phyloP scores from a whole-genome alignment of 2,329 filamentous ascomycete species.

The Ramularia endophylla region DNA sequence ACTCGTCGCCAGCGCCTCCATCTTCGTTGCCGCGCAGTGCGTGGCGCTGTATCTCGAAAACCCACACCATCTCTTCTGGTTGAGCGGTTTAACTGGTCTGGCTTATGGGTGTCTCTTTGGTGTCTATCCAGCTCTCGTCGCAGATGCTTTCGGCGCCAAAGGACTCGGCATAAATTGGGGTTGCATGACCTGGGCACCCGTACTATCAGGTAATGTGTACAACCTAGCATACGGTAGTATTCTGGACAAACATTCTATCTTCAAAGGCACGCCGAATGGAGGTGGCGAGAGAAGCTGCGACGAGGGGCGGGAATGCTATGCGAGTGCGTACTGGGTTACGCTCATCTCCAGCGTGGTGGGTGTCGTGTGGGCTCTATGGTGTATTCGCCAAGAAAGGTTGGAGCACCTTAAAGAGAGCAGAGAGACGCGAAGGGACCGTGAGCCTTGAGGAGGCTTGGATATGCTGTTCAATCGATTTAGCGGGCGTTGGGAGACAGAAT shows the following conservation, averaged over 20 bases:
- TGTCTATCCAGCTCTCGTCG: constrained; percentile 79
- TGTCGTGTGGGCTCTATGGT: constrained; percentile 62
- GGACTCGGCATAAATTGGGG: constrained; percentile 96
- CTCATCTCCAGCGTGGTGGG: constrained; percentile 65
- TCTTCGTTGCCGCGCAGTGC: constrained; percentile 77
- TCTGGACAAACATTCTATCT: constrained; percentile 73
- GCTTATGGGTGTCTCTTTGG: constrained; percentile 93
- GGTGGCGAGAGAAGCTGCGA: constrained; percentile 59
- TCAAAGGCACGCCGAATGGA: constrained; percentile 49
- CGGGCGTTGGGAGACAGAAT: too few species aligned
- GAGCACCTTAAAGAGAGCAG: not conserved
- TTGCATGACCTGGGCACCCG: constrained; percentile 83
- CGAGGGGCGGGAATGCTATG: constrained; percentile 76
- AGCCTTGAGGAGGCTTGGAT: too few species aligned
- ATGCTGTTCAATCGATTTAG: too few species aligned
- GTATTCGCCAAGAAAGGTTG: constrained; percentile 45
- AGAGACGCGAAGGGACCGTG: too few species aligned
- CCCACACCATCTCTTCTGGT: constrained; percentile 67
- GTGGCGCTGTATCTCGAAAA: constrained; percentile 69
- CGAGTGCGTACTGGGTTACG: constrained; percentile 72
- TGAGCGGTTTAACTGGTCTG: constrained; percentile 79
- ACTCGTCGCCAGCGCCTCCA: constrained; percentile 65
- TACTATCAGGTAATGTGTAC: constrained; percentile 83
- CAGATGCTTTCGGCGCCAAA: constrained; percentile 84
- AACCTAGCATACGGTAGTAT: constrained; percentile 84